Base-by-base conservation (phyloP, 1,284 basidiomycete genomes). In the Sporisorium exsertum region DNA sequence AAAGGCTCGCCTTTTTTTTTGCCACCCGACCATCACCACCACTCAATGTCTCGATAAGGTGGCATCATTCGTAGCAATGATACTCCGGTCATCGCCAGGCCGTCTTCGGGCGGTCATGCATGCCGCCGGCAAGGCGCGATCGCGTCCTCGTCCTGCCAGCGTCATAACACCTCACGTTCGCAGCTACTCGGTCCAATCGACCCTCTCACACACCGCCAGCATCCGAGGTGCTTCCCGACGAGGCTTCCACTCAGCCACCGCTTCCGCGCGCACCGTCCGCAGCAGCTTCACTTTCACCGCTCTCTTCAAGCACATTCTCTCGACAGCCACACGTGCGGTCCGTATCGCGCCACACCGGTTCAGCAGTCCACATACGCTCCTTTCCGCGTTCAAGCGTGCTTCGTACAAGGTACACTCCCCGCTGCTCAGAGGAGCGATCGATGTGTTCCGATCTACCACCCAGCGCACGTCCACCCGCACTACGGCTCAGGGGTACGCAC, bases 31-130 rank as follows among this genome's bases (percentile, higher is more conserved):
- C 54, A 51, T 22, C 50, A 58, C 27, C 51, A 54, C 20, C 49
- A 24, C 27, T 33, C 2, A 15, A 49, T n/a, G n/a, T n/a, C n/a
- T n/a, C n/a, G n/a, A n/a, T n/a, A n/a, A n/a, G n/a, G n/a, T n/a
- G n/a, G n/a, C n/a, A n/a, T 42, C 27, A 20, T 32, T 32, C 22
- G 3, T 9, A 20, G 46, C 24, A 22, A 65, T 71, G 63, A 26
- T 72, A 20, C 12, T 61, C 2, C 16, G 69, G 37, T 64, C 63
- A n/a, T 42, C 58, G 18, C 69, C 69, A 32, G 63, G 63, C 18
- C 55, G 55, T 16, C 16, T 66, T 1, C 35, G 69, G 12, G 64
- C 63, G 2, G 22, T 58, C 24, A 15, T 58, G 35, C 55, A 52
- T 2, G 40, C 45, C 18, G 69, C 42, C 3, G 51, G 43, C 15